A percentile compares a stretch with the other conserved stretches of the same genome.
These are phyloP conservation scores for Arachis hypogaea DNA, from an alignment of 306 rosid species.

Conservation along the genomic window DNA sequence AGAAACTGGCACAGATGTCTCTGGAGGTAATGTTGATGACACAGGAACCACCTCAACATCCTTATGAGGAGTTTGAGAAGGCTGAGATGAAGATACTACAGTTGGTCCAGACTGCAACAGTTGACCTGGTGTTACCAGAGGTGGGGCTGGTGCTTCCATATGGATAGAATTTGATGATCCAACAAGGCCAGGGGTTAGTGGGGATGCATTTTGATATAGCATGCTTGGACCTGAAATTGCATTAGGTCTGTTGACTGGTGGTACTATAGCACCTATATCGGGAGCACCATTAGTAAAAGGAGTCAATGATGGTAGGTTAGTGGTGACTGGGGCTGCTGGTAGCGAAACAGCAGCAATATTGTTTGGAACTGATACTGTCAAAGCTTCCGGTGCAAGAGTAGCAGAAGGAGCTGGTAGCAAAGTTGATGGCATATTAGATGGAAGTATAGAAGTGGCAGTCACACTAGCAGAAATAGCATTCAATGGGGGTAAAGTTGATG, in stretches of 20 bases:
- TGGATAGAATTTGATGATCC: constrained; percentile 57
- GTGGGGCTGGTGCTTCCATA: constrained; percentile 54
- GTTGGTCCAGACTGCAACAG: constrained; percentile 69
- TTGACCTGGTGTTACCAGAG: constrained; percentile 87
- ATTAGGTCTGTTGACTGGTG: constrained; percentile 58
- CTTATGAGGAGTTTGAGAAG: constrained; percentile 67
- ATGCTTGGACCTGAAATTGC: constrained; percentile 53
- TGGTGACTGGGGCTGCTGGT: constrained; percentile 40
- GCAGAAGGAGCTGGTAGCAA: constrained; percentile 52
- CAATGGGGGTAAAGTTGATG: constrained; percentile 41
- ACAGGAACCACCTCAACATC: constrained; percentile 83
- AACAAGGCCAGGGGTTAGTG: constrained; percentile 50
- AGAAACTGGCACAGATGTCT: constrained; percentile 50
- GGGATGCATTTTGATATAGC: constrained; percentile 61
- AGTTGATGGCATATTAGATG: constrained; percentile 43
- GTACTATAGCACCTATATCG: constrained; percentile 50
- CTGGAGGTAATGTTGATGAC: constrained; percentile 59
- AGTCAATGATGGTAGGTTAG: constrained; percentile 55
- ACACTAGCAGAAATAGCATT: too few species aligned
- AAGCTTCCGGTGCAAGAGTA: constrained; percentile 58
- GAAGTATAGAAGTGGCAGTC: constrained; percentile 43
- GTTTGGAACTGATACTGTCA: constrained; percentile 54
- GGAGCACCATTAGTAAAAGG: constrained; percentile 48
- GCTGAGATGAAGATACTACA: constrained; percentile 53
- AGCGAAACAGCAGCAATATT: constrained; percentile 50